Evolutionary conservation across 345 rosid species (phyloP), one percentile per base, ranked within the genome.

Genomic region (Citropsis articulata): DNA sequence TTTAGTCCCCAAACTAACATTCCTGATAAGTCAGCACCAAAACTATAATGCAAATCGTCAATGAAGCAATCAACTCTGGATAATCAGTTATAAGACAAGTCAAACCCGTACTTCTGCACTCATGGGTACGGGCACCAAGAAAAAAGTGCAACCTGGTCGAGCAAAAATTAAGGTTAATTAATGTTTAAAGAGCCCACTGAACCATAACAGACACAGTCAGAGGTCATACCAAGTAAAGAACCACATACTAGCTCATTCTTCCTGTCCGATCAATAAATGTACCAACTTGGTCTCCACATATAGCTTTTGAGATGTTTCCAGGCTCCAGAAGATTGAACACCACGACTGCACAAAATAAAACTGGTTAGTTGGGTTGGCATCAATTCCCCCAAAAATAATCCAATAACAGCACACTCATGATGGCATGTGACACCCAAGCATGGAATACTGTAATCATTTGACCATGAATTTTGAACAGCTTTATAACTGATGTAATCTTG

Each of bases 201-300:
- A 69, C 36, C 57, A 61, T 57, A 57, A 60, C 7, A 36, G 63
- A 42, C 35, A 63, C 24, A 38, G 72, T 31, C 62, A 36, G 36
- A 73, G 65, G 71, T 66, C 48, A 69, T 56, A 77, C 79, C 80
- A 66, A n/a, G 50, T 66, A 67, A 72, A 75, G 82, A 73, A 79
- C 69, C 72, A 25, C 72, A 63, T 48, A 36, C 70, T 50, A 75
- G 65, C 59, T 59, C 5, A 72, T 42, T 27, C 78, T 48, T 50
- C 78, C 77, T n/a, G 73, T 24, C 77, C 67, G 84, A 64, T 85
- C 88, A 21, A 87, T 87, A 78, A 84, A 76, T n/a, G 88, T 87
- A 66, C 90, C 90, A 38, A 85, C 90, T 74, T 59, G 86, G 28
- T 87, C 85, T 73, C 90, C 90, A 72, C 88, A 79, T 66, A 87